Percentiles rank a stretch among this genome's conserved stretches.
Conservation (phyloP, 1,139 yeast genomes). For the Yamadazyma dendronema region DNA sequence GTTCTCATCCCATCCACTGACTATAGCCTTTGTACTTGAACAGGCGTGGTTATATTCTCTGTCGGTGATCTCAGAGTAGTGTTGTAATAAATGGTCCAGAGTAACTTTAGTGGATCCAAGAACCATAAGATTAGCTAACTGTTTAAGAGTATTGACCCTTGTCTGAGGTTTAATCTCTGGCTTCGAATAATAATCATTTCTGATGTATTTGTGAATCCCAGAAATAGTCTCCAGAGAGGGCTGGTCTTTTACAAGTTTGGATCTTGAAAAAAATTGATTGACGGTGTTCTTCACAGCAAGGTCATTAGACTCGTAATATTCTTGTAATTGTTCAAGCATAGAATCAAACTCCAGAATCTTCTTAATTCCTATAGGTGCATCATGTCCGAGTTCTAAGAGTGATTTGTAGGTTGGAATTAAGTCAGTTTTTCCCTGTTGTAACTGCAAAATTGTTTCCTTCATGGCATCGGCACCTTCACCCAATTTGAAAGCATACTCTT, state of each 20-base stretch:
- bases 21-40: conserved; percentile 20
- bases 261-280: conserved; percentile 3
- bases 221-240: conserved; percentile 7
- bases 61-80: conserved; percentile 12
- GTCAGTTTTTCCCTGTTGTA: conserved; percentile 2
- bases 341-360: conserved; percentile 46
- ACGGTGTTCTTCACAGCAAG: conserved; percentile 17
- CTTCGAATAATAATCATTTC: conserved; percentile 9
- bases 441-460: conserved; percentile 5
- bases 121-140: conserved; percentile 22
- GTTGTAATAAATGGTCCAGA: conserved; percentile 11
- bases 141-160: conserved; percentile 13
- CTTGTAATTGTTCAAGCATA: conserved; percentile 48
- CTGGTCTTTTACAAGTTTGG: conserved; percentile 4
- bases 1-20: conserved; percentile 27
- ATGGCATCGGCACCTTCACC: conserved; percentile 23
- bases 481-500: conserved; percentile 29
- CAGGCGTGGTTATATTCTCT: conserved; percentile 17
- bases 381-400: conserved; percentile 10
- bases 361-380: conserved; percentile 16
- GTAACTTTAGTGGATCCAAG: conserved; percentile 26
- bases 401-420: conserved; percentile 11
- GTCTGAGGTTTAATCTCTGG: conserved; percentile 15
- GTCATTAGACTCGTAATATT: conserved; percentile 29
- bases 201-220: conserved; percentile 10